Evolutionary conservation across 179 eudicot genomes (phyloP).

Genomic region (Spinacia oleracea): DNA sequence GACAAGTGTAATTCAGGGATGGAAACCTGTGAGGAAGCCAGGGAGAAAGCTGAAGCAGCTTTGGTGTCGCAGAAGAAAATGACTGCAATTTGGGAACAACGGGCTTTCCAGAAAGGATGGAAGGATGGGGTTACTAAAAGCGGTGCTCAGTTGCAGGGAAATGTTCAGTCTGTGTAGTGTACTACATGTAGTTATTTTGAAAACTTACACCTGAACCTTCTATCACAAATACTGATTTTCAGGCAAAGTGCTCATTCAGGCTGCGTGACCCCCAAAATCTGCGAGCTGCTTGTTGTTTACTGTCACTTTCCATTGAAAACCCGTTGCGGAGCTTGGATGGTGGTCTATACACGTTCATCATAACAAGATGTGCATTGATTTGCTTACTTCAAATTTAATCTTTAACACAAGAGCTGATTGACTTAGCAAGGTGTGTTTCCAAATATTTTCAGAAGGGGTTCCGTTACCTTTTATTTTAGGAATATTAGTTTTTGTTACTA

Average conservation of each 20-base stretch:
- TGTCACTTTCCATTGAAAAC: neutral
- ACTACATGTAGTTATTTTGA: neutral
- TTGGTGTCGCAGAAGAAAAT: constrained; percentile 65
- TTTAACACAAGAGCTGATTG: neutral
- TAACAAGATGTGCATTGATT: neutral
- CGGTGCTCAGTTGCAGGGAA: constrained; percentile 32
- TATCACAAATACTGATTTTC: neutral
- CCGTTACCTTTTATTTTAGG: neutral
- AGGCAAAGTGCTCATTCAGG: neutral
- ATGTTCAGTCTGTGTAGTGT: constrained; percentile 35
- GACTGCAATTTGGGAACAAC: constrained; percentile 63
- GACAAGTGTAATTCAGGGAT: constrained; percentile 81
- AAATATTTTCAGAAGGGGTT: no score
- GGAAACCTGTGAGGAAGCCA: constrained; percentile 83
- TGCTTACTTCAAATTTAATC: neutral
- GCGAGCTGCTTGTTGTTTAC: neutral
- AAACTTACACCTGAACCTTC: neutral
- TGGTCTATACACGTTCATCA: neutral
- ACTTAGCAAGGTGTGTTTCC: neutral
- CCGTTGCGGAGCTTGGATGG: neutral
- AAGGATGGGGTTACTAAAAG: constrained; percentile 38
- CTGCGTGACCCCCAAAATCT: neutral
- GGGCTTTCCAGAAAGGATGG: constrained; percentile 81
- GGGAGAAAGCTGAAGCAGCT: constrained; percentile 77
- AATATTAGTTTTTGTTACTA: no score